phyloP scores from a whole-genome alignment of 2,329 filamentous ascomycete genomes.

The Madurella fahalii region DNA sequence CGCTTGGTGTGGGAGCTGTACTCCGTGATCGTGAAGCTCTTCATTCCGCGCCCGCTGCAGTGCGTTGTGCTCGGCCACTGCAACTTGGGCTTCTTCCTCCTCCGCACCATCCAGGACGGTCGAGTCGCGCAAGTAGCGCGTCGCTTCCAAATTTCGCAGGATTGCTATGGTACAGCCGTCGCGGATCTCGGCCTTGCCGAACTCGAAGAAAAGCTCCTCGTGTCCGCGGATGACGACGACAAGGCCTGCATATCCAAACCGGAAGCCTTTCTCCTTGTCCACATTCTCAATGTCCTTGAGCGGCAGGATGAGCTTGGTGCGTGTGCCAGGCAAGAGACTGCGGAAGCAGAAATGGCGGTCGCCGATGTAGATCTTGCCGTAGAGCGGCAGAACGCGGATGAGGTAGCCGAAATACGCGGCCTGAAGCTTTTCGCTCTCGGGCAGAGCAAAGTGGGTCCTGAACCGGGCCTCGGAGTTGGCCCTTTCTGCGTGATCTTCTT shows the following conservation, averaged over 20 bases:
- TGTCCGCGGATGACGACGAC: conserved; percentile 91
- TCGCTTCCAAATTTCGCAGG: conserved; percentile 69
- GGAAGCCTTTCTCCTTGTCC: conserved; percentile 91
- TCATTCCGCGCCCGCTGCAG: conserved; percentile 68
- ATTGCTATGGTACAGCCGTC: conserved; percentile 87
- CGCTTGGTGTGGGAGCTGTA: conserved; percentile 45
- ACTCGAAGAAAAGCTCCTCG: conserved; percentile 96
- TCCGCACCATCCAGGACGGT: conserved; percentile 64
- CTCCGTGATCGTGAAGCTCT: conserved; percentile 48
- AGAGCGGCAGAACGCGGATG: conserved; percentile 84
- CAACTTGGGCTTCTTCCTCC: conserved; percentile 65
- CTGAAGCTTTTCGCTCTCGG: conserved; percentile 73
- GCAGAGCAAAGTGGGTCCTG: conserved; percentile 84
- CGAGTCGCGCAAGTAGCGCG: conserved; percentile 66
- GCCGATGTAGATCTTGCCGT: conserved; percentile 95
- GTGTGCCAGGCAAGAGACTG: conserved; percentile 80
- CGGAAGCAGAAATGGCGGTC: conserved; percentile 87
- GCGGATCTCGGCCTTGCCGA: conserved; percentile 68
- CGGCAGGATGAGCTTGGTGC: conserved; percentile 88
- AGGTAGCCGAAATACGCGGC: conserved; percentile 91
- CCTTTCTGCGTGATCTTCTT: conserved; percentile 55
- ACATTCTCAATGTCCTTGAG: conserved; percentile 89
- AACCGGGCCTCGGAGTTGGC: conserved; percentile 74
- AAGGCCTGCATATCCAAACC: conserved; percentile 84
- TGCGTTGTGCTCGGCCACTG: conserved; percentile 75